Percentiles rank a stretch among this genome's conserved stretches.
Evolutionary conservation across 2,329 filamentous ascomycete genomes (phyloP).

Genomic region (Aspergillus piperis): DNA sequence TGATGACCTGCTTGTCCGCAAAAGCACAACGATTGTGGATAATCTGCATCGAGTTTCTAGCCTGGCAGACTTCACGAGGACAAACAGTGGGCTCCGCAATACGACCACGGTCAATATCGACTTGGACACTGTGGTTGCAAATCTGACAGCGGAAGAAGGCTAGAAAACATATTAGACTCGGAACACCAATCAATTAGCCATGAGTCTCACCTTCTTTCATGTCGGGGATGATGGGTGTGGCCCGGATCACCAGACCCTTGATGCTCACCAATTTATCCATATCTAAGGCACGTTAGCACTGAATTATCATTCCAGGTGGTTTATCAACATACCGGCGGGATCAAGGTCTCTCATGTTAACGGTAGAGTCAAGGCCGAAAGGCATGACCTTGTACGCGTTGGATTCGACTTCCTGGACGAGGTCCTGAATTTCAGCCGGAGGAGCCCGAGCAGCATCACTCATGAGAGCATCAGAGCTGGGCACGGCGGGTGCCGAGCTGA

Average conservation of each 20-base stretch:
- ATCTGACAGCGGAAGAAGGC: slow-evolving; percentile 96
- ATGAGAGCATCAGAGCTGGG: slow-evolving; percentile 73
- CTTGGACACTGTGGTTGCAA: slow-evolving; percentile 86
- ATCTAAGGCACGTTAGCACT: slow-evolving; percentile 53
- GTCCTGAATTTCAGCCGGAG: slow-evolving; percentile 62
- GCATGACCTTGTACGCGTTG: slow-evolving; percentile 80
- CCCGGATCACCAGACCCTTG: slow-evolving; percentile 93
- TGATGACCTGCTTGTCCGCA: slow-evolving; percentile 97
- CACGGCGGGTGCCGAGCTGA: slow-evolving; percentile 73
- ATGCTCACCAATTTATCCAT: slow-evolving; percentile 96
- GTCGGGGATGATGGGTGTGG: slow-evolving; percentile 94
- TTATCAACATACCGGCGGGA: slow-evolving; percentile 64
- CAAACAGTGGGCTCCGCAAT: slow-evolving; percentile 93
- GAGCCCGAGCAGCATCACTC: slow-evolving; percentile 38
- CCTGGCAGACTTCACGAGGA: slow-evolving; percentile 75
- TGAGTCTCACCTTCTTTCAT: slow-evolving; percentile 77
- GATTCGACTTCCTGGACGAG: slow-evolving; percentile 74
- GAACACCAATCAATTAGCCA: not conserved
- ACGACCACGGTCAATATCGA: slow-evolving; percentile 91
- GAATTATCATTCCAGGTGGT: not conserved
- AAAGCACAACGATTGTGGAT: slow-evolving; percentile 94
- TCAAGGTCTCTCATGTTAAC: slow-evolving; percentile 94
- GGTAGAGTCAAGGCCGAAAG: slow-evolving; percentile 81
- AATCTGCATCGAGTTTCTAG: slow-evolving; percentile 96
- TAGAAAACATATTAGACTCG: slow-evolving; percentile 19